Evolutionary conservation across 2,329 filamentous ascomycete species (phyloP).

Genomic region (Ceratocystis colombiana): DNA sequence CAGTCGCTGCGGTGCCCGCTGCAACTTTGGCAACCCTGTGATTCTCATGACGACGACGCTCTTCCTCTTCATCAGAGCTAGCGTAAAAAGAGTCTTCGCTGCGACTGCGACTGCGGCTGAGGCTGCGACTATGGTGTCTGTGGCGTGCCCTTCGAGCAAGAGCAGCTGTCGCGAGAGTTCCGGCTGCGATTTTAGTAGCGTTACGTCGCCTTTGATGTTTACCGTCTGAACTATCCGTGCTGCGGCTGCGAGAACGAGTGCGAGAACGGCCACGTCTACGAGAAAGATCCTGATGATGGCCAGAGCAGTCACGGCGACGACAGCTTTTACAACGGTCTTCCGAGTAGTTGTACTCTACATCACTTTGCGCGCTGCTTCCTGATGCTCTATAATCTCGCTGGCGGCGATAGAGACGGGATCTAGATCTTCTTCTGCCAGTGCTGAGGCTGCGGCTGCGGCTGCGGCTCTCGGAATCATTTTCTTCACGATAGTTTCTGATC

Average conservation of each 20-base stretch:
- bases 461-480: constrained; percentile 45
- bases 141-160: constrained; percentile 38
- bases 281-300: background rate
- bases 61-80: background rate
- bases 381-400: background rate
- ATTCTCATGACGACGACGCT: constrained; percentile 9
- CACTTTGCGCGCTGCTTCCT: background rate
- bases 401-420: background rate
- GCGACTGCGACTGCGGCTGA: constrained; percentile 36
- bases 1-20: constrained; percentile 47
- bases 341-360: background rate
- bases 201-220: constrained; percentile 31
- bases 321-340: background rate
- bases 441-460: constrained; percentile 49
- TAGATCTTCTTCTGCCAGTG: constrained; percentile 32
- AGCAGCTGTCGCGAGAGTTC: constrained; percentile 36
- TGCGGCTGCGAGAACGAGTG: constrained; percentile 34
- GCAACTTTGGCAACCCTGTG: constrained; percentile 48
- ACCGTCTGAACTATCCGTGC: background rate
- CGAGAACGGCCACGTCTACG: background rate
- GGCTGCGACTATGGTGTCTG: constrained; percentile 38
- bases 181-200: constrained; percentile 48
- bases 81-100: background rate
- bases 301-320: background rate
- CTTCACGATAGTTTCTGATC: constrained; percentile 49